A percentile compares a stretch with the other conserved stretches of the same genome.
Conservation (phyloP, 805 yeast genomes). For the Blastobotrys chiropterorum region DNA sequence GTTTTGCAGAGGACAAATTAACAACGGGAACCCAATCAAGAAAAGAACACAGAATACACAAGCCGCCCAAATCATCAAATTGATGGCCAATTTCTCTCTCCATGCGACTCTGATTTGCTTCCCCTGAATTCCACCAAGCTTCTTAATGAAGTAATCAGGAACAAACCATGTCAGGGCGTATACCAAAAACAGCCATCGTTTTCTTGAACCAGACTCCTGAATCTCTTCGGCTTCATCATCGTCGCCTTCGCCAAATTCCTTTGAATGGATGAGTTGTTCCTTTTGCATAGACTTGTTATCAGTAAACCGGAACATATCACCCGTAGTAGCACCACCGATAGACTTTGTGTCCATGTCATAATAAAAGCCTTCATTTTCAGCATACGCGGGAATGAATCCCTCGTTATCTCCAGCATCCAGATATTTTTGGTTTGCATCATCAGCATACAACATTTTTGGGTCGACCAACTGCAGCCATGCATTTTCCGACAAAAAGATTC, state of each 20-base stretch:
- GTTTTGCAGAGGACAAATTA: constrained; percentile 37
- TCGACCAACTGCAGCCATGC: constrained; percentile 37
- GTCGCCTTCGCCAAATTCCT: constrained; percentile 28
- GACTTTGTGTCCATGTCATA: constrained; percentile 31
- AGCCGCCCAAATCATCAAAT: constrained; percentile 36
- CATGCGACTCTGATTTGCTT: constrained; percentile 36
- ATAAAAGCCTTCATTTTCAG: constrained; percentile 26
- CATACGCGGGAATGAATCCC: constrained; percentile 14
- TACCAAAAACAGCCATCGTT: constrained; percentile 34
- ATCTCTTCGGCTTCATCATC: constrained; percentile 27
- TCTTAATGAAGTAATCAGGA: constrained; percentile 32
- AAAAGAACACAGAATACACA: constrained; percentile 30
- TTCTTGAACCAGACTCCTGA: constrained; percentile 29
- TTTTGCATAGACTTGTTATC: constrained; percentile 20
- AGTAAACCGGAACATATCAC: constrained; percentile 32
- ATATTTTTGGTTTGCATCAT: constrained; percentile 27
- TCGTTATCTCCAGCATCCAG: constrained; percentile 21
- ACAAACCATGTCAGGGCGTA: constrained; percentile 36
- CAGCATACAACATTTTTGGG: constrained; percentile 32
- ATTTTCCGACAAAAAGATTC: constrained; percentile 35
- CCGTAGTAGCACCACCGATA: constrained; percentile 27
- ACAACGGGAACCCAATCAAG: constrained; percentile 35
- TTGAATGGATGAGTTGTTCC: constrained; percentile 26
- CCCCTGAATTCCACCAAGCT: constrained; percentile 29
- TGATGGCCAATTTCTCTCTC: constrained; percentile 39